Evolutionary conservation across 1,139 yeast genomes (phyloP), one percentile per base, ranked within the genome.

Genomic region (Kurtzmaniella quercitrusa): DNA sequence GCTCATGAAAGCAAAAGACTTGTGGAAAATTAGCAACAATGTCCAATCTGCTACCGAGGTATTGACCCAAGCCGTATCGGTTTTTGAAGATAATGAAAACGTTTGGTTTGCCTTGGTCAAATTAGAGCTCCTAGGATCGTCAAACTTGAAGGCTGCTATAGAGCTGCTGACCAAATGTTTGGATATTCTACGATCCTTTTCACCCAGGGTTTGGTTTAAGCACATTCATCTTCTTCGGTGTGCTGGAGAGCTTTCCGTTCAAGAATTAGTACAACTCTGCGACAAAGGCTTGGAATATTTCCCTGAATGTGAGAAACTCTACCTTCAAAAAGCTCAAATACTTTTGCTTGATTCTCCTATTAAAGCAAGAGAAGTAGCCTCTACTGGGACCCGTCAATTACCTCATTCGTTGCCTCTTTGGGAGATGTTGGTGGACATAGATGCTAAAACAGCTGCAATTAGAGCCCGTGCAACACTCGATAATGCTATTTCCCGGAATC

Each of bases 391-490:
- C 0, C 71, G 74, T 42, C 52, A 51, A 1, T 65, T 82, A 38
- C 78, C 84, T 0, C 40, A 59, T 0, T 65, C 67, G 2, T 57
- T 69, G 0, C 51, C 61, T 1, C 50, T 88, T 5, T 88, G 95
- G 94, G 59, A 78, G 1, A 48, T 65, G 3, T 57, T 80, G n/a
- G 69, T 89, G 0, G 50, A 57, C 1, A 48, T 80, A 2, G 78
- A 2, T 12, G 12, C 11, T 34, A 20, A 8, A 23, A 41, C 35
- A 28, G 37, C 37, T 12, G 19, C 20, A 6, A 74, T 83, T 3
- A 71, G 79, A 45, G 93, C 96, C 0, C 75, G 96, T 44, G 82
- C 96, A 0, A 69, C 76, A 1, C 60, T 89, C 14, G 97, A 88
- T 51, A 66, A 79, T 30, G 95, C 88, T 0, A 59, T 87, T 3